Base-by-base conservation (phyloP, 495 filamentous ascomycete species). In the Pyronema domesticum region DNA sequence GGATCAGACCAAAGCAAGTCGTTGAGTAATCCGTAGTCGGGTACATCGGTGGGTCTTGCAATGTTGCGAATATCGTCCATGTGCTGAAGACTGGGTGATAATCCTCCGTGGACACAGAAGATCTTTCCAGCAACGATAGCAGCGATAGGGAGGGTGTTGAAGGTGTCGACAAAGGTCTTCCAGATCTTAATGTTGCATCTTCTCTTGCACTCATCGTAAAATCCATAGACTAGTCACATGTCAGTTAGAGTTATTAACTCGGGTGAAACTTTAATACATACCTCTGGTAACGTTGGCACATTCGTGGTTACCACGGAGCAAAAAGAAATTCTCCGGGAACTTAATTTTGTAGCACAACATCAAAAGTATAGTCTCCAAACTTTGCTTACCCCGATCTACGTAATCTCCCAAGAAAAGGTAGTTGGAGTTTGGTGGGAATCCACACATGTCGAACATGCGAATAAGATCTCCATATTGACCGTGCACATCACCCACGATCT, bases 1-100 rank as follows among this genome's bases (percentile, higher is more conserved):
- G 91, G 91, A 67, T 99, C 91, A 61, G 88, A 93, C 91, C 91
- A 99, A 40, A 99, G 75, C 14, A 99, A 75, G 67, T 99, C 91
- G 61, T 96, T 99, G 54, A 96, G 76, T 55, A 99, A 69, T 10
- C 91, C 91, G 67, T 95, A 99, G 66, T 99, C 91, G 0, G 91
- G 93, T 6, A 99, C 93, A 65, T 99, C 91, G 6, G 91, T 99
- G 10, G 91, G 91, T 23, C 91, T 79, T 18, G 86, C 85, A 67
- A 99, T 95, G 60, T 93, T 82, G 40, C 91, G 82, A 60, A 99
- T 95, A 67, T 99, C 93, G 61, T 96, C 89, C 93, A 99, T 96
- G 59, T 96, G 89, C 46, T 80, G 80, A 44, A 99, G 76, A 51
- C 81, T 85, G 4, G 91, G 91, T 10, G 91, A 99, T 11, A 99